Evolutionary conservation across 1,139 yeast genomes (phyloP), one percentile per base, ranked within the genome.

Genomic region (Sugiyamaella novakii): DNA sequence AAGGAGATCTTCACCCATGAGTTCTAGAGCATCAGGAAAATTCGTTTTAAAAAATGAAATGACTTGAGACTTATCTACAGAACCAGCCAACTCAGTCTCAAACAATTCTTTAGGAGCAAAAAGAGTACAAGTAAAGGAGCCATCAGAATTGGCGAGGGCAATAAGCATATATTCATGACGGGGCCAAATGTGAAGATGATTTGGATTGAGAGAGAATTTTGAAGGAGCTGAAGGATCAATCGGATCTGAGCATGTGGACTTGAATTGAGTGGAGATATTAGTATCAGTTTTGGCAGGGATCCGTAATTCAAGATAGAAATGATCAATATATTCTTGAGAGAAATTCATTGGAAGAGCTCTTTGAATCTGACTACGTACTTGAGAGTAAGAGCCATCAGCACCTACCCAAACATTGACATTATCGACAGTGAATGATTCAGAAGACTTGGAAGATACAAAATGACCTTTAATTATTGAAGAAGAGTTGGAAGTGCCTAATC

Each of bases 181-280:
- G 3, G 98, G 97, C 98, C 98, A 91, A 44, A 91, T 87, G 63
- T 91, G 98, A 49, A 91, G 75, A 64, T 87, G 89, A 66, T 87
- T 81, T 2, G 88, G 83, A 58, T 84, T 82, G 40, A 88, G 73
- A 15, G 71, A 66, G 59, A 80, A 84, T 14, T 28, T 43, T 10
- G n/a, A 50, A 21, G 19, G n/a, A 8, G 15, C 27, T 7, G 28
- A 17, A 6, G 33, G 27, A 8, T 37, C 39, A 3, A 28, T 35
- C 8, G 35, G 24, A 12, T 35, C 37, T 1, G 42, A 11, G 15
- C 46, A 42, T 7, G 40, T 25, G 11, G 46, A 42, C 3, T 45
- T 31, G 15, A 37, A 45, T 3, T 45, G 24, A 14, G 11, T 6
- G 3, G 47, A 28, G 10, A 10, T 24, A 12, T 12, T 21, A 6